Percentiles rank a stretch among this genome's conserved stretches.
Conservation (phyloP, 192 early-diverging fungal genomes). For the Kickxella alabastrina region DNA sequence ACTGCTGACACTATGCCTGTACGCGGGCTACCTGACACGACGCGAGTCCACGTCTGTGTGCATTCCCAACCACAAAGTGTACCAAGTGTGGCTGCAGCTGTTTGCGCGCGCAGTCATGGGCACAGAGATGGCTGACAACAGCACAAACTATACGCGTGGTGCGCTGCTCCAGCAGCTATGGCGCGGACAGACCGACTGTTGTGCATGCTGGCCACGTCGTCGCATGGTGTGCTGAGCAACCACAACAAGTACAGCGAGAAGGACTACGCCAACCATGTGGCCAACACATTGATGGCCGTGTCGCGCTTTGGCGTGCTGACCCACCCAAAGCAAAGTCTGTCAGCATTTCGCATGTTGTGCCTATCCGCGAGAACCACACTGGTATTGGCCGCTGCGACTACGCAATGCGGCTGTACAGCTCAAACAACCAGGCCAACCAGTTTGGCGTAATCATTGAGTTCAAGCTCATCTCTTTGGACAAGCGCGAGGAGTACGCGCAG, state of each 20-base stretch:
- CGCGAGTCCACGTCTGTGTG: conserved; percentile 12
- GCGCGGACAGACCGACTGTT: conserved; percentile 20
- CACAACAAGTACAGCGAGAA: conserved; percentile 27
- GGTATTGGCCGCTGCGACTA: conserved; percentile 20
- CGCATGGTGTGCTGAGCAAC: conserved; percentile 37
- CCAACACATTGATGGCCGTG: conserved; percentile 29
- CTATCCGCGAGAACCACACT: conserved; percentile 13
- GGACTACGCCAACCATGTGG: conserved; percentile 43
- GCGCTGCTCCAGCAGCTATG: conserved; percentile 21
- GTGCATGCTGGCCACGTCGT: conserved; percentile 14
- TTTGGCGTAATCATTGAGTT: conserved; percentile 35
- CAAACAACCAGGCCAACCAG: conserved; percentile 21
- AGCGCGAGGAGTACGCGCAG: conserved; percentile 5
- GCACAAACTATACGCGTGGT: conserved; percentile 19
- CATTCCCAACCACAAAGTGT: conserved; percentile 26
- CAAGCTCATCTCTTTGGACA: conserved; percentile 18
- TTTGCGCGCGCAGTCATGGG: conserved; percentile 19
- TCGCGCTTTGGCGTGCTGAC: conserved; percentile 28
- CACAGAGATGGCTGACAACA: conserved; percentile 15
- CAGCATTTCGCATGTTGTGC: conserved; percentile 13
- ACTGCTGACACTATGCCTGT: conserved; percentile 20
- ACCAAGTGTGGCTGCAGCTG: conserved; percentile 4
- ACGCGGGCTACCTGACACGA: conserved; percentile 20
- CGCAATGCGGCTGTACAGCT: conserved; percentile 24
- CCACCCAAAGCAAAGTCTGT: conserved; percentile 23